phyloP scores from a whole-genome alignment of 2,329 filamentous ascomycete genomes.

The Exophiala xenobiotica region DNA sequence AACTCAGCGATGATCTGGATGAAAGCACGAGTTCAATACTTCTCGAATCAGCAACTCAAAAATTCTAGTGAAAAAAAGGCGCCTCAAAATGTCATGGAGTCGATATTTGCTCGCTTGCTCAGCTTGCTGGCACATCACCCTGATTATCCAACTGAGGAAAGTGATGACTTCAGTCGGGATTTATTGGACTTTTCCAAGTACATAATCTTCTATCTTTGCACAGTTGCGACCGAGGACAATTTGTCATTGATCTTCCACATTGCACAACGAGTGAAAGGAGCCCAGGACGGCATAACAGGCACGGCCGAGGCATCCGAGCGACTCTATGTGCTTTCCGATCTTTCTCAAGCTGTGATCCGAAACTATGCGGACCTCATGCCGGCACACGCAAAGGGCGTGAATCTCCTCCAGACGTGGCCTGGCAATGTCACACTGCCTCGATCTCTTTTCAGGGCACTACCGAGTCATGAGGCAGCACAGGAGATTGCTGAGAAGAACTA shows the following conservation, averaged over 20 bases:
- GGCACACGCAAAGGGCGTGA: constrained; percentile 58
- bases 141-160: constrained; percentile 62
- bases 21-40: constrained; percentile 71
- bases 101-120: constrained; percentile 75
- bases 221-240: constrained; percentile 82
- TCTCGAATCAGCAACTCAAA: constrained; percentile 51
- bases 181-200: constrained; percentile 83
- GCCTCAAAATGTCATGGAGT: constrained; percentile 69
- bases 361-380: constrained; percentile 82
- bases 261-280: constrained; percentile 88
- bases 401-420: constrained; percentile 75
- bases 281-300: constrained; percentile 71
- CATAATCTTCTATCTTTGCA: constrained; percentile 81
- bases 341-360: constrained; percentile 77
- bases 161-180: constrained; percentile 61
- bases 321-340: constrained; percentile 83
- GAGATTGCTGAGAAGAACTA: constrained; percentile 84
- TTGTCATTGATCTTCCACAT: constrained; percentile 87
- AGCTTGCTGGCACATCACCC: constrained; percentile 91
- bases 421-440: constrained; percentile 77
- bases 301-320: constrained; percentile 45
- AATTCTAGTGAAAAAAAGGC: constrained; percentile 37
- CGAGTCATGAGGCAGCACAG: constrained; percentile 75
- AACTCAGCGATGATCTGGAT: constrained; percentile 83
- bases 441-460: constrained; percentile 72